Evolutionary conservation across 305 asterid genomes (phyloP), one percentile per base, ranked within the genome.

Genomic region (Plantago rigida): DNA sequence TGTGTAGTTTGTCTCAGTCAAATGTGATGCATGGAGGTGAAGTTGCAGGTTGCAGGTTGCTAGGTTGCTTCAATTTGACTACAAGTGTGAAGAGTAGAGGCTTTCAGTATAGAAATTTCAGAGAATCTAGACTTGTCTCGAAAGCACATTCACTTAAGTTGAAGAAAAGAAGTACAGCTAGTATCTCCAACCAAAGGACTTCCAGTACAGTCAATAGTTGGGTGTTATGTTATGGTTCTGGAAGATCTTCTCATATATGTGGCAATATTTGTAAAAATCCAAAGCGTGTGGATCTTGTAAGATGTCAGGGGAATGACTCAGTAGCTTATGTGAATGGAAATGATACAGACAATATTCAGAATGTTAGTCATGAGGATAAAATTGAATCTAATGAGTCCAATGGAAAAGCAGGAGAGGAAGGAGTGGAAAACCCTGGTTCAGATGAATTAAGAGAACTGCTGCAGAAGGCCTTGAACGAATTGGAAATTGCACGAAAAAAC

Each of bases 221-320:
- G 73, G 46, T 47, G 55, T 69, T 73, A 76, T 53, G 63, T 62
- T 56, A 68, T 69, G 39, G 69, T 31, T 70, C 68, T 50, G 48
- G 53, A 6, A 69, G 76, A 48, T 64, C 77, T 60, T 62, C 78
- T n/a, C 56, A 67, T 49, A 57, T 57, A 42, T 53, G 72, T 59
- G 71, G 82, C 24, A 66, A 54, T 65, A 55, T 31, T 56, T 59
- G 59, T 60, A 79, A 71, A 66, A 64, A 60, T 47, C 70, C 80
- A 51, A 79, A 72, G 77, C 70, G 51, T 42, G 68, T 64, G 22
- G 68, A 68, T 45, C 66, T 61, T 65, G 55, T 78, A 56, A 79
- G 58, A 59, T 86, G 96, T 78, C 95, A 87, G 76, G 92, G 85
- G 53, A 93, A 84, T 80, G 96, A 87, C 63, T 84, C 97, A 29